Base-by-base conservation (phyloP, 768 basidiomycete species). In the Auricularia sp. region DNA sequence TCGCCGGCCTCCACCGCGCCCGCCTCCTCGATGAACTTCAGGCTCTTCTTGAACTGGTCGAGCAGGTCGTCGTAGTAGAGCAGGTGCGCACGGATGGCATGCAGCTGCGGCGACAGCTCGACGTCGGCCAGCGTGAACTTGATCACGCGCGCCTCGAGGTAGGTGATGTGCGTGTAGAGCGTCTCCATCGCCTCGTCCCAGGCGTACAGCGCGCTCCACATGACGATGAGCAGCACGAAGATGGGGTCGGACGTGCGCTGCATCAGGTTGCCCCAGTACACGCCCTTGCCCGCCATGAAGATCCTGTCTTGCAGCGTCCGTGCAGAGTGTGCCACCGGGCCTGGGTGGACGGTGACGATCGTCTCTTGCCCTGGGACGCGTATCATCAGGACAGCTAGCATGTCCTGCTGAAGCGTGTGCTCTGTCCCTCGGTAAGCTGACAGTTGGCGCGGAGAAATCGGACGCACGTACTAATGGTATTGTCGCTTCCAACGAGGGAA, bases 121-220 rank as follows among this genome's bases (percentile, higher is more conserved):
- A 80, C 76, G 35, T 79, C 75, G 58, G 56, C 21, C 24, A 59
- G 24, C 4, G 78, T 76, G 34, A 72, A 78, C 3, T 56, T 44
- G 42, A 83, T 77, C 3, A 81, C 79, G 14, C 70, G 65, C 24
- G 77, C 73, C 75, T 85, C 83, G 73, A 86, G 72, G 65, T 67
- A 75, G 65, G 78, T 81, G 21, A 86, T 78, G 68, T 86, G 82
- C 10, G 68, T 66, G 64, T 83, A 84, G 45, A 86, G 68, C 14
- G 73, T 72, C 68, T 85, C 84, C 33, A 85, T 75, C 0, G 82
- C 73, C 70, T 86, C 83, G 62, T 86, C 85, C 83, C 85, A 86
- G 1, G 83, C 79, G 69, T 86, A 86, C 37, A 85, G 68, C 1
- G 83, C 79, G 64, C 84, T 84, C 85, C 85, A 86, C 33, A 86